These are phyloP conservation scores for Cymbidium sinense DNA, from an alignment of 106 monocot genomes.

Conservation along the genomic window DNA sequence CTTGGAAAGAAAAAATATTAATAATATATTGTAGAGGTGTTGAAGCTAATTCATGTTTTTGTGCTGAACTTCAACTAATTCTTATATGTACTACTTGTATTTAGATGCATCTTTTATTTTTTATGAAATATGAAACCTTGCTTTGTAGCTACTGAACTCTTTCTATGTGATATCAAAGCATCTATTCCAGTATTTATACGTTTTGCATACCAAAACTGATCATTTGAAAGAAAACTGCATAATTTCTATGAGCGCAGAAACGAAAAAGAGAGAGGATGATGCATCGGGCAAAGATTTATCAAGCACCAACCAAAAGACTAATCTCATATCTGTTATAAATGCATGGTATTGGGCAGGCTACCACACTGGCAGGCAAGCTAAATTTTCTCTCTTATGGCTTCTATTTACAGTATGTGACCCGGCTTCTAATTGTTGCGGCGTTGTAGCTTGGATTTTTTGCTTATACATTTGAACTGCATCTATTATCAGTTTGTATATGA, in stretches of 20 bases:
- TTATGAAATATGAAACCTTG: too few relatives aligned
- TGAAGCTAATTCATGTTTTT: background rate
- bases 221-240: background rate
- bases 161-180: too few relatives aligned
- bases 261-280: slow-evolving; percentile 11
- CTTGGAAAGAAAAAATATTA: too few relatives aligned
- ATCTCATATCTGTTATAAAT: slow-evolving; percentile 40
- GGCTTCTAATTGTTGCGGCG: background rate
- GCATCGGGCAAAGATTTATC: slow-evolving; percentile 1
- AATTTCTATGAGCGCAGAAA: background rate
- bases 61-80: background rate
- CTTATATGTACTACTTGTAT: too few relatives aligned
- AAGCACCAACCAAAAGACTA: slow-evolving; percentile 20
- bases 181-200: too few relatives aligned
- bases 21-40: too few relatives aligned
- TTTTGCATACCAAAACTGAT: background rate
- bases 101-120: too few relatives aligned
- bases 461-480: background rate
- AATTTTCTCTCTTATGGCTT: background rate
- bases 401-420: background rate
- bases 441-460: too few relatives aligned
- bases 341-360: slow-evolving; percentile 75
- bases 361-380: slow-evolving; percentile 61
- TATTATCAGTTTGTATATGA: background rate
- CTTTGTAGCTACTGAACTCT: too few relatives aligned